Percentiles rank a stretch among this genome's conserved stretches.
These are phyloP conservation scores for Hawksworthiomyces lignivorus DNA, from an alignment of 2,329 filamentous ascomycete species.

Conservation along the genomic window DNA sequence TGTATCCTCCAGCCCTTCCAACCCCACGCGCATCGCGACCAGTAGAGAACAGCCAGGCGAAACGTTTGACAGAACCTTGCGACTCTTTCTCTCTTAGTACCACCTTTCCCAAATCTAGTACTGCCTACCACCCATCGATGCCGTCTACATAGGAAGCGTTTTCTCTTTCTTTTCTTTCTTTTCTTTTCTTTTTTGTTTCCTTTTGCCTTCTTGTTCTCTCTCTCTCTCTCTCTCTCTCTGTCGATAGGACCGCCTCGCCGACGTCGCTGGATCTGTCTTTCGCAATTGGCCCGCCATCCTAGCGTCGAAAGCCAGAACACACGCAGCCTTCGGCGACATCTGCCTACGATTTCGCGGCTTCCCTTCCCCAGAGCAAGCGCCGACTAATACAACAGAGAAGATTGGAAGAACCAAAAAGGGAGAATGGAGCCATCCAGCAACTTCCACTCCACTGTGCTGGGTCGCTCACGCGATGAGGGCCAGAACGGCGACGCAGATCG, in stretches of 20 bases:
- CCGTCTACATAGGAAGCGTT: not conserved
- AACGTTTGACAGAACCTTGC: too few species aligned
- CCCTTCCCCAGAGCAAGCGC: too few species aligned
- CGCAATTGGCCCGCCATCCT: slow-evolving; percentile 1
- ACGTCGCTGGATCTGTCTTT: not conserved
- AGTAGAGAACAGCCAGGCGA: too few species aligned
- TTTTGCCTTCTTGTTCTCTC: not conserved
- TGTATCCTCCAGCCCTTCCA: too few species aligned
- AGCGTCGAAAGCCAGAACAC: not conserved
- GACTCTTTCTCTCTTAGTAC: too few species aligned
- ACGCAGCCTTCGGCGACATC: slow-evolving; percentile 9
- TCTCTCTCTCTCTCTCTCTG: not conserved
- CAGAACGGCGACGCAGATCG: slow-evolving; percentile 29
- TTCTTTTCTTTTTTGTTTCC: not conserved
- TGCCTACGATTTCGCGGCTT: too few species aligned
- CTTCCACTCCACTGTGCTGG: slow-evolving; percentile 44
- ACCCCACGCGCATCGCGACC: not conserved
- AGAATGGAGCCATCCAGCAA: slow-evolving; percentile 37
- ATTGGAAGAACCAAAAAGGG: too few species aligned
- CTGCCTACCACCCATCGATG: not conserved
- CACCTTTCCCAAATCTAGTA: too few species aligned
- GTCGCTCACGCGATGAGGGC: slow-evolving; percentile 33
- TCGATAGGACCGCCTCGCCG: not conserved
- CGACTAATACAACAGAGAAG: too few species aligned
- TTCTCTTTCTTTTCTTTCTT: not conserved